Evolutionary conservation across 306 rosid genomes (phyloP), one percentile per base, ranked within the genome.

Genomic region (Luffa acutangula): DNA sequence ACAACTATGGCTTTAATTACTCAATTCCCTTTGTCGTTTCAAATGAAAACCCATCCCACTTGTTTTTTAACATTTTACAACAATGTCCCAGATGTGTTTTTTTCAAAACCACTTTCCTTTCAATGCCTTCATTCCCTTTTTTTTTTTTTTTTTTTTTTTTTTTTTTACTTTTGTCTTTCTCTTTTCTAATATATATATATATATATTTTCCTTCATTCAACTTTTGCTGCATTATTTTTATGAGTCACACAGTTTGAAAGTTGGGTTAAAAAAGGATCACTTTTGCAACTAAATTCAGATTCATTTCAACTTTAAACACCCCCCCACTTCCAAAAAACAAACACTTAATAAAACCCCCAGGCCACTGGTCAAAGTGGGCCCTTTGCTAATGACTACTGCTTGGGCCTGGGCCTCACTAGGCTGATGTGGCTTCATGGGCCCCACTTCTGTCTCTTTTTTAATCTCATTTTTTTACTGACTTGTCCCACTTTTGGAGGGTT

Each of bases 321-420:
- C 31, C 31, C 31, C 31, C 31, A 25, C 43, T 53, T 57, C 52
- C 52, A 5, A 56, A 13, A 67, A 60, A n/a, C n/a, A 37, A 48
- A 42, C 36, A 77, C 65, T 78, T 49, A 81, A 75, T 39, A 39
- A 39, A 10, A 10, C 14, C 2, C 78, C 79, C 77, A 85, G 79
- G 80, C 88, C 80, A 48, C 73, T 78, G 69, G 82, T 85, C 86
- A 86, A 83, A 86, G 81, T 86, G 82, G 86, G 81, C 71, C 89
- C 83, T 33, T 21, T 20, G 42, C 31, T 56, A 39, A n/a, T 76
- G 79, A 82, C 81, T 76, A 80, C 78, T 75, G 78, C 45, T 77
- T 82, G 20, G 31, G 31, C 31, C 31, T 17, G 6, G 4, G 14
- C 15, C 52, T 57, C 11, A 57, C 15, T 31, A 4, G 73, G 43